Percentiles rank a stretch among this genome's conserved stretches.
Conservation (phyloP, 306 rosid genomes). For the Pterocarpus santalinus region DNA sequence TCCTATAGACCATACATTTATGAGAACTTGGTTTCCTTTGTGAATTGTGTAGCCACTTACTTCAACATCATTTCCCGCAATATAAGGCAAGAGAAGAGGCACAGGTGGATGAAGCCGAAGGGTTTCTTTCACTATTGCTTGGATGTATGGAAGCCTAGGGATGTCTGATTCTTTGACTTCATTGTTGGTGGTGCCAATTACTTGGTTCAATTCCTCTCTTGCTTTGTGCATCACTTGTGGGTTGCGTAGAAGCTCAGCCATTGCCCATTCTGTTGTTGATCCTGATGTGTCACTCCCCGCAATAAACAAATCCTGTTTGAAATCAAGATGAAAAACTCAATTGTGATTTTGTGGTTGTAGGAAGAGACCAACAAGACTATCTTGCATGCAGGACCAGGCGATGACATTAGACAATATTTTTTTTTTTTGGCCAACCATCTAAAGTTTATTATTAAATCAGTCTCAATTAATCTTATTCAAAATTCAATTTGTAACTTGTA, state of each 20-base stretch:
- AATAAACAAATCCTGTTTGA: conserved; percentile 62
- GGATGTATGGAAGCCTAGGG: conserved; percentile 56
- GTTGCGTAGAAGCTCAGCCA: conserved; percentile 65
- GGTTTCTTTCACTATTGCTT: conserved; percentile 69
- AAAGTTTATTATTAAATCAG: too few species aligned
- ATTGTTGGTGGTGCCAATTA: conserved; percentile 39
- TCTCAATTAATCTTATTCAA: too few species aligned
- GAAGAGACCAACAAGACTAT: not conserved
- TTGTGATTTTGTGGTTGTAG: not conserved
- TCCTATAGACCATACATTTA: conserved; percentile 69
- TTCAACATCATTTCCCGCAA: conserved; percentile 53
- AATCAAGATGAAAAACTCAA: too few species aligned
- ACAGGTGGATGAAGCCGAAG: conserved; percentile 66
- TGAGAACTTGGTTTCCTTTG: conserved; percentile 58
- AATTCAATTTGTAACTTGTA: too few species aligned
- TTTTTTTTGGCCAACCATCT: too few species aligned
- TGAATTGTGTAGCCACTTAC: conserved; percentile 54
- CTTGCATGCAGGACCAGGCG: too few species aligned
- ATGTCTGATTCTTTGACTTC: conserved; percentile 64
- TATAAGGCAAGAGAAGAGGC: conserved; percentile 69
- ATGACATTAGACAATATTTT: too few species aligned
- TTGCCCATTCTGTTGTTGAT: conserved; percentile 71
- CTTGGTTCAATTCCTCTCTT: conserved; percentile 48
- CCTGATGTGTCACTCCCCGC: conserved; percentile 74
- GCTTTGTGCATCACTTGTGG: conserved; percentile 56